Conservation (phyloP, 2,329 filamentous ascomycete species). For the Incumbomyces delicatus region DNA sequence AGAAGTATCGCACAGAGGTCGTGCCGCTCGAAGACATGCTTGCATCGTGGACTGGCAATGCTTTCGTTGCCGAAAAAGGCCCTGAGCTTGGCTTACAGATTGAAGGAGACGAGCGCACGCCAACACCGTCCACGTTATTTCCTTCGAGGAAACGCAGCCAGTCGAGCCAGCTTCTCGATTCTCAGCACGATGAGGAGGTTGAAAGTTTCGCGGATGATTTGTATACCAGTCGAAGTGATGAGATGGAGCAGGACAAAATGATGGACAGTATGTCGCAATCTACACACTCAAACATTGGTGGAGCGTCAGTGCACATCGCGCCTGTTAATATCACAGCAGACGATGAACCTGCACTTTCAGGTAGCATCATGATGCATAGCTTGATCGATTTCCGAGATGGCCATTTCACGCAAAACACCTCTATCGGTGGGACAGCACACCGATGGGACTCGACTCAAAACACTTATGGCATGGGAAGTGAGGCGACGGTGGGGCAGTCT, state of each 20-base stretch:
- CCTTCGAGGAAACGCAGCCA: neutral
- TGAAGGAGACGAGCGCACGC: slow-evolving; percentile 6
- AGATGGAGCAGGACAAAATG: slow-evolving; percentile 30
- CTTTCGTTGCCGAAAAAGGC: slow-evolving; percentile 45
- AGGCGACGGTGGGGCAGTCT: slow-evolving; percentile 51
- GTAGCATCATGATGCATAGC: slow-evolving; percentile 23
- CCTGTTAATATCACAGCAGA: slow-evolving; percentile 47
- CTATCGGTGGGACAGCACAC: slow-evolving; percentile 57
- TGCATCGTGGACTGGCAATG: slow-evolving; percentile 80
- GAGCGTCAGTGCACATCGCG: slow-evolving; percentile 25
- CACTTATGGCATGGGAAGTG: slow-evolving; percentile 58
- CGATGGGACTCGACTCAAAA: slow-evolving; percentile 73
- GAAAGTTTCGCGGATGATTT: slow-evolving; percentile 28
- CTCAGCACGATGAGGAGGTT: slow-evolving; percentile 30
- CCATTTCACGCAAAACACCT: slow-evolving; percentile 59
- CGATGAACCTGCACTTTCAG: slow-evolving; percentile 25
- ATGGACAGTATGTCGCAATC: slow-evolving; percentile 26
- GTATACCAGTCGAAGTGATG: slow-evolving; percentile 25
- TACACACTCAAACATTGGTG: slow-evolving; percentile 27
- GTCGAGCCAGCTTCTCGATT: slow-evolving; percentile 36
- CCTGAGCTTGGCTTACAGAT: slow-evolving; percentile 20
- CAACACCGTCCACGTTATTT: slow-evolving; percentile 21
- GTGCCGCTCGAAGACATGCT: slow-evolving; percentile 81
- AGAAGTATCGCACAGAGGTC: slow-evolving; percentile 78
- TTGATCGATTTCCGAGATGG: slow-evolving; percentile 63